Evolutionary conservation across 2,329 filamentous ascomycete genomes (phyloP).

Genomic region (Dactylellina drechsleri): DNA sequence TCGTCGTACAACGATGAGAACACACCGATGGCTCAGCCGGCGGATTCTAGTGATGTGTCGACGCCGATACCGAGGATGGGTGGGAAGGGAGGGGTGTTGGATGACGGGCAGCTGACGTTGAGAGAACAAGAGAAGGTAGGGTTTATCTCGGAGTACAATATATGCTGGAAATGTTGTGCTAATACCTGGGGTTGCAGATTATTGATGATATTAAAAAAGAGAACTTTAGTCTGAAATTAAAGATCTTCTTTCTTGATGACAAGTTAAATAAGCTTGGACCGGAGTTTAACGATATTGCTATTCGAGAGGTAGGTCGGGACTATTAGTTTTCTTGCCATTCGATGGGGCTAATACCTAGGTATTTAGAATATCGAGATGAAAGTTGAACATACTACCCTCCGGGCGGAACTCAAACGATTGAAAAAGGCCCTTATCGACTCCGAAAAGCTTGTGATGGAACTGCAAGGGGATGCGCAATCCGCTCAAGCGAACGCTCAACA

Average conservation of each 20-base stretch:
- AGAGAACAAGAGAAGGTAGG: slow-evolving; percentile 90
- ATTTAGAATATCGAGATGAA: slow-evolving; percentile 90
- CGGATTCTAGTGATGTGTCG: slow-evolving; percentile 81
- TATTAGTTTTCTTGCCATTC: not conserved
- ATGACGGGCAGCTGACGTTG: slow-evolving; percentile 89
- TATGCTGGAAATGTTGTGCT: slow-evolving; percentile 24
- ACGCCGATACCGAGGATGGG: slow-evolving; percentile 80
- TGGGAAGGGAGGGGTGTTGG: slow-evolving; percentile 73
- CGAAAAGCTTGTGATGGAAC: slow-evolving; percentile 85
- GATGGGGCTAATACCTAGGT: not conserved
- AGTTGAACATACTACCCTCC: slow-evolving; percentile 88
- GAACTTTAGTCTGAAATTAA: slow-evolving; percentile 95
- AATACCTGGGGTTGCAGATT: slow-evolving; percentile 63
- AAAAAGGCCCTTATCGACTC: slow-evolving; percentile 84
- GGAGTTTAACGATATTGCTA: slow-evolving; percentile 85
- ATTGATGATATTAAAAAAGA: slow-evolving; percentile 98
- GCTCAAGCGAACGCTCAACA: slow-evolving; percentile 83
- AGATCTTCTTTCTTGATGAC: slow-evolving; percentile 96
- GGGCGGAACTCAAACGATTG: slow-evolving; percentile 84
- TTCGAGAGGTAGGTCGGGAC: slow-evolving; percentile 68
- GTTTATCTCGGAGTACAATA: slow-evolving; percentile 23
- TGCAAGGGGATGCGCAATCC: slow-evolving; percentile 81
- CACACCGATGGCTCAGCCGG: slow-evolving; percentile 75
- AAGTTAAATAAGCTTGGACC: slow-evolving; percentile 86
- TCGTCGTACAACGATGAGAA: slow-evolving; percentile 71